Conservation (phyloP, 495 filamentous ascomycete species). For the Durotheca rogersii region DNA sequence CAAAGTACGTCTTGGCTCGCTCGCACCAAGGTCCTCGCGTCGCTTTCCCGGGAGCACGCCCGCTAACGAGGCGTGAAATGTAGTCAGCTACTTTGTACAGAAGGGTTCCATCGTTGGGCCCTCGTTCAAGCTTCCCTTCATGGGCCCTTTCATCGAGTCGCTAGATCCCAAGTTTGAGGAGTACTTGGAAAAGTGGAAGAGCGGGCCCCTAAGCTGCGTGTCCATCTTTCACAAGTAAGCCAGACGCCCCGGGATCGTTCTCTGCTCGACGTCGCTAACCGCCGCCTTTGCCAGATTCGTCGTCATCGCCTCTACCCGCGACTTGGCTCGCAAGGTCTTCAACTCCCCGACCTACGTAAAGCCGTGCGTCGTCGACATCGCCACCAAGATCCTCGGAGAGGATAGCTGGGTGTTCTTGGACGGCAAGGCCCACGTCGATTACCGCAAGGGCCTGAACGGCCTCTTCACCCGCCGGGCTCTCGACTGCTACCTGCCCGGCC, state of each 20-base stretch:
- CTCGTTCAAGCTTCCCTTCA: constrained; percentile 84
- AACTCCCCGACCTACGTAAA: constrained; percentile 92
- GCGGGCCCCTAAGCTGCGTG: constrained; percentile 89
- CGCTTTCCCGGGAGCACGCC: constrained; percentile 13
- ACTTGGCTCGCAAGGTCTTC: constrained; percentile 96
- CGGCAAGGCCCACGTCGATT: constrained; percentile 92
- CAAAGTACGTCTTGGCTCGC: constrained; percentile 61
- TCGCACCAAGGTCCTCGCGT: background rate
- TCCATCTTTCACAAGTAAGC: constrained; percentile 98
- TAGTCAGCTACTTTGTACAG: constrained; percentile 80
- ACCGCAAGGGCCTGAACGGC: constrained; percentile 92
- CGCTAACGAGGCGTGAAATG: constrained; percentile 28
- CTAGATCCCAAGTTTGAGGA: constrained; percentile 88
- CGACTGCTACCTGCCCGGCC: constrained; percentile 82
- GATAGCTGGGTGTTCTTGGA: constrained; percentile 98
- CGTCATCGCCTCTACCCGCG: constrained; percentile 91
- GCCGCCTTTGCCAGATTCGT: constrained; percentile 69
- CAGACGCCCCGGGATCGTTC: background rate
- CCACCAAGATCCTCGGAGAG: constrained; percentile 88
- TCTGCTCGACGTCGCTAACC: constrained; percentile 1
- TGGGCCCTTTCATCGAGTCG: constrained; percentile 92
- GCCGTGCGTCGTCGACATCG: constrained; percentile 94
- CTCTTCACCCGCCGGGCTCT: constrained; percentile 92
- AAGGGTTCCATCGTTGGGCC: constrained; percentile 88
- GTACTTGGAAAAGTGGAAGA: constrained; percentile 90